Evolutionary conservation across 2,329 filamentous ascomycete genomes (phyloP).

Genomic region (Xylariaceae sp.): DNA sequence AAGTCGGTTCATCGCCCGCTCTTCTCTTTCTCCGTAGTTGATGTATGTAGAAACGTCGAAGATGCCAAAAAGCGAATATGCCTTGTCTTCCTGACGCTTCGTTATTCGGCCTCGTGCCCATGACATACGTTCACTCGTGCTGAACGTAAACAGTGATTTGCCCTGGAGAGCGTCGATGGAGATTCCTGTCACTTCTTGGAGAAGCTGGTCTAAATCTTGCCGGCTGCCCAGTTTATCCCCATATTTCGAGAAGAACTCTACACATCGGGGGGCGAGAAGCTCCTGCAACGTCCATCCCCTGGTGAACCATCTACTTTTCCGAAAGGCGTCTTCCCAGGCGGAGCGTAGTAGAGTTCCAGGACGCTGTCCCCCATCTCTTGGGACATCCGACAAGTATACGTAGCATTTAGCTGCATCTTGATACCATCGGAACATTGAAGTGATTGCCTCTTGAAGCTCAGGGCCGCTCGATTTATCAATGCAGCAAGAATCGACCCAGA

Average conservation of each 20-base stretch:
- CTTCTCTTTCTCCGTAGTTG: slow-evolving; percentile 1
- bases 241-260: neutral
- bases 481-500: neutral
- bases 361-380: neutral
- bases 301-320: too few species aligned
- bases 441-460: neutral
- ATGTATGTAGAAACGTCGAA: neutral
- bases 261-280: neutral
- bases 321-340: neutral
- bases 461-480: too few species aligned
- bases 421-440: neutral
- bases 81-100: neutral
- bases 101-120: too few species aligned
- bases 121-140: too few species aligned
- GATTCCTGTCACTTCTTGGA: neutral
- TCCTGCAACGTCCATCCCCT: neutral
- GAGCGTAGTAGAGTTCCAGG: neutral
- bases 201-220: neutral
- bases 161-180: too few species aligned
- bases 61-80: neutral
- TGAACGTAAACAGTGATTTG: too few species aligned
- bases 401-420: neutral
- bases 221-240: neutral
- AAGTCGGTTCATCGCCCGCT: neutral
- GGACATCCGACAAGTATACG: neutral